Evolutionary conservation across 192 early-diverging fungal genomes (phyloP).

Genomic region (Linnemannia exigua): DNA sequence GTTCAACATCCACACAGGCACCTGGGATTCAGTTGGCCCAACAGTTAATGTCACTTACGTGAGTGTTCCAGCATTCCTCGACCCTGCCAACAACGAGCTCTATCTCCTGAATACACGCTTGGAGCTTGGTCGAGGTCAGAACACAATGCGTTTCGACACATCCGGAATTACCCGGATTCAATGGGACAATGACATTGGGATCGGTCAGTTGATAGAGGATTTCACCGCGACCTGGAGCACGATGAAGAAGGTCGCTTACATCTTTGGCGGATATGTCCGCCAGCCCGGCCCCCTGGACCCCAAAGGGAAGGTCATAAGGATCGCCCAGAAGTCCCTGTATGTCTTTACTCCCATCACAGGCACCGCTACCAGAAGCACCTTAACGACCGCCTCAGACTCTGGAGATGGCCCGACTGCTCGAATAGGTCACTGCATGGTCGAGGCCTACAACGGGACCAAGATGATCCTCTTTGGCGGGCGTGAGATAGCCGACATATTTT

Average conservation of each 20-base stretch:
- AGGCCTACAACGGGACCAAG: not conserved
- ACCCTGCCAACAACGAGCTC: not conserved
- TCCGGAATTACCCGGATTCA: no score
- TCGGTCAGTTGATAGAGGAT: no score
- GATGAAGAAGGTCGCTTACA: no score
- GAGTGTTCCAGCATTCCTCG: not conserved
- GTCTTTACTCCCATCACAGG: no score
- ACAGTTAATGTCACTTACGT: no score
- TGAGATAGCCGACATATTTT: not conserved
- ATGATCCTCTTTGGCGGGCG: conserved; percentile 17
- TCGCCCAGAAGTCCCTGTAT: not conserved
- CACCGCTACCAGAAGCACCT: not conserved
- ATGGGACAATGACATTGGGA: no score
- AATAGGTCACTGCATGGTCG: not conserved
- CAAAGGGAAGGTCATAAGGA: no score
- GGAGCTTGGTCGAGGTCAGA: not conserved
- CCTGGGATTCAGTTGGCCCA: not conserved
- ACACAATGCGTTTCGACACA: not conserved
- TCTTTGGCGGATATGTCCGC: no score
- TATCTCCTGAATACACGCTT: not conserved
- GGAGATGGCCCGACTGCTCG: conserved; percentile 2
- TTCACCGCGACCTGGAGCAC: no score
- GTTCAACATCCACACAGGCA: not conserved
- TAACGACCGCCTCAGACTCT: not conserved
- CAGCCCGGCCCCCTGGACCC: no score